phyloP scores from a whole-genome alignment of 805 yeast species.

The Metschnikowia cubensis region DNA sequence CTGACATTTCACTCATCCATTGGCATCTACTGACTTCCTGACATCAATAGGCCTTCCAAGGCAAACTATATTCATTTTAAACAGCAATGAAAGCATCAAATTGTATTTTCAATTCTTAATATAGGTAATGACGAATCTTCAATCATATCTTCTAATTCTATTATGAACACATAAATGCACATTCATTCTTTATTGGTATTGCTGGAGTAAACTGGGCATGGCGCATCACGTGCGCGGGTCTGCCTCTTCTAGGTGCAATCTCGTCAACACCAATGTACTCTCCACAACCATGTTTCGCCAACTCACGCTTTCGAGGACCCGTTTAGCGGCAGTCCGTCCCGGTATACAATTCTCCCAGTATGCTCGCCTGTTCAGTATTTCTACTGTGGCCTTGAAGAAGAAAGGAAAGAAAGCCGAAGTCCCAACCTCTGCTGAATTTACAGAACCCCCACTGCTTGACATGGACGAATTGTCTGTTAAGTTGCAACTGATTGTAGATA shows the following conservation, averaged over 20 bases:
- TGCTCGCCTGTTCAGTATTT: neutral
- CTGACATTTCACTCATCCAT: too few species aligned
- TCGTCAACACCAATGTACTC: neutral
- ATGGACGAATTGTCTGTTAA: slow-evolving; percentile 36
- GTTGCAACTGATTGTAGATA: slow-evolving; percentile 47
- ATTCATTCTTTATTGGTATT: neutral
- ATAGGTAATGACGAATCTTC: neutral
- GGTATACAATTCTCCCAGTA: neutral
- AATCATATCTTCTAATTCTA: neutral
- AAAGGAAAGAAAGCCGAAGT: slow-evolving; percentile 12
- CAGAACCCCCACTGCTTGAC: slow-evolving; percentile 15
- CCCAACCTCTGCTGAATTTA: slow-evolving; percentile 3
- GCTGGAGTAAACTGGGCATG: neutral
- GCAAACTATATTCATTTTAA: too few species aligned
- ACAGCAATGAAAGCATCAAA: neutral
- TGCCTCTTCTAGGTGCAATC: neutral
- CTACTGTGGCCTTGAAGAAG: slow-evolving; percentile 12
- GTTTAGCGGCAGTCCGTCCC: neutral
- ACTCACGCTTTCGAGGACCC: neutral
- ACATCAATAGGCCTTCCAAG: too few species aligned
- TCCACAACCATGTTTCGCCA: neutral
- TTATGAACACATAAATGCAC: neutral
- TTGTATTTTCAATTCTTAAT: neutral
- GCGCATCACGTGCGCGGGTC: slow-evolving; percentile 1
- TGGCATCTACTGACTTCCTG: too few species aligned